Evolutionary conservation across 1,139 yeast genomes (phyloP).

Genomic region (Blastobotrys persicus): DNA sequence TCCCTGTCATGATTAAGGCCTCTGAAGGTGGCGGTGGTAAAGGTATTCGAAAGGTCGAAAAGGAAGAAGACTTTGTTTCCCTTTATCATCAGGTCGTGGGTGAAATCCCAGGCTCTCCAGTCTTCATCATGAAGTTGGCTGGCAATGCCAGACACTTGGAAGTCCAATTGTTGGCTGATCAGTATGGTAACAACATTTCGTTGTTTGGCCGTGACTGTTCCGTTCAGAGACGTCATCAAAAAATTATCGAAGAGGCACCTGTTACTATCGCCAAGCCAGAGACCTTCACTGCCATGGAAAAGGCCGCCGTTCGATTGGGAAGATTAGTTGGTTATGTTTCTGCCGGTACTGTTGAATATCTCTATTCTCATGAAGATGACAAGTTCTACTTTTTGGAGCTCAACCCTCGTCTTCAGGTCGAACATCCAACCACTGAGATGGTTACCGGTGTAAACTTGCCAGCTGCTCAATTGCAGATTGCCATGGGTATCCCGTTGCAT

Average conservation of each 20-base stretch:
- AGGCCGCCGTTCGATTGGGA: constrained; percentile 96
- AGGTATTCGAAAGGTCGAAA: constrained; percentile 91
- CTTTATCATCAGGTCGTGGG: constrained; percentile 86
- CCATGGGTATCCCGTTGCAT: constrained; percentile 98
- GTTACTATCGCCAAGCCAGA: constrained; percentile 87
- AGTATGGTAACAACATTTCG: constrained; percentile 91
- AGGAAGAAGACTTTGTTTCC: constrained; percentile 65
- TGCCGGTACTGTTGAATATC: constrained; percentile 97
- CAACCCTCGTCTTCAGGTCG: constrained; percentile 97
- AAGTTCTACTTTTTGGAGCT: constrained; percentile 93
- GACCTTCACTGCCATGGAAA: constrained; percentile 88
- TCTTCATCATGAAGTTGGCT: constrained; percentile 90
- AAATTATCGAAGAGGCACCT: constrained; percentile 95
- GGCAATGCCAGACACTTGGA: constrained; percentile 95
- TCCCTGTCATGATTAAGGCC: constrained; percentile 95
- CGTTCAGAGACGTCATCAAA: constrained; percentile 96
- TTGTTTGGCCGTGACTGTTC: constrained; percentile 96
- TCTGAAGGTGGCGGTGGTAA: constrained; percentile 99
- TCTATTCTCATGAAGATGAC: constrained; percentile 90
- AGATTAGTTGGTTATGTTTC: constrained; percentile 95
- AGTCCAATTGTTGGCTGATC: constrained; percentile 92
- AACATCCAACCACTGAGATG: constrained; percentile 99
- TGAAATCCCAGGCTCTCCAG: constrained; percentile 95
- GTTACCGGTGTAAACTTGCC: constrained; percentile 97
- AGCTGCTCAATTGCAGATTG: constrained; percentile 96